Base-by-base conservation (phyloP, 495 filamentous ascomycete genomes). In the Penicillium ochrochloron region DNA sequence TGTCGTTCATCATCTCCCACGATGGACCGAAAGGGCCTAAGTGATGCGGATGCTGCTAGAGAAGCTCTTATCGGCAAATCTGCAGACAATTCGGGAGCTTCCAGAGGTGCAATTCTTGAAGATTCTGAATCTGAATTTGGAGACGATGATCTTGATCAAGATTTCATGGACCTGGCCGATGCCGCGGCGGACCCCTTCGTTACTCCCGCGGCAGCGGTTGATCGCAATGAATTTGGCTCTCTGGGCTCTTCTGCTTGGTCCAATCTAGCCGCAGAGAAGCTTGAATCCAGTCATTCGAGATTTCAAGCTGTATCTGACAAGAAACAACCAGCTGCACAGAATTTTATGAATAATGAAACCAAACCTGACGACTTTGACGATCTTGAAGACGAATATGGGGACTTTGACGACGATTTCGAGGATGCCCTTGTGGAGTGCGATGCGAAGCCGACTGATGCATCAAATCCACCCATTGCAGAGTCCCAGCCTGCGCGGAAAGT, bases 371-470 rank as follows among this genome's bases (percentile, higher is more conserved):
- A 76, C 63, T 84, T 77, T 67, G 88, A 85, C 37, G 87, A 89
- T 59, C 89, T 89, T 72, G 87, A 86, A 41, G 87, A 88, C 69
- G 89, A 91, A 60, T 83, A 85, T 66, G 90, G 93, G 70, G 88
- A 88, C 64, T 78, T 81, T 55, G 73, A 68, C 19, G 78, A 80
- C 33, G 75, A 75, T 48, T 70, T 82, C 50, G 68, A 79, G 27
- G 76, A 80, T 39, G 72, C 81, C 23, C 73, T 82, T 53, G 76
- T 73, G 19, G 69, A 71, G 31, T 81, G 75, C 67, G 77, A 82
- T 52, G 64, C 57, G 69, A 82, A 75, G 42, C 83, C 66, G 76
- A 84, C 52, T 83, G 88, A 76, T 64, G 37, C 52, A 59, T 59
- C 46, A 60, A 70, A 67, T n/a, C 29, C 59, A 9, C 44, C 60